Base-by-base conservation (phyloP, 768 basidiomycete species). In the Obba rivulosa region DNA sequence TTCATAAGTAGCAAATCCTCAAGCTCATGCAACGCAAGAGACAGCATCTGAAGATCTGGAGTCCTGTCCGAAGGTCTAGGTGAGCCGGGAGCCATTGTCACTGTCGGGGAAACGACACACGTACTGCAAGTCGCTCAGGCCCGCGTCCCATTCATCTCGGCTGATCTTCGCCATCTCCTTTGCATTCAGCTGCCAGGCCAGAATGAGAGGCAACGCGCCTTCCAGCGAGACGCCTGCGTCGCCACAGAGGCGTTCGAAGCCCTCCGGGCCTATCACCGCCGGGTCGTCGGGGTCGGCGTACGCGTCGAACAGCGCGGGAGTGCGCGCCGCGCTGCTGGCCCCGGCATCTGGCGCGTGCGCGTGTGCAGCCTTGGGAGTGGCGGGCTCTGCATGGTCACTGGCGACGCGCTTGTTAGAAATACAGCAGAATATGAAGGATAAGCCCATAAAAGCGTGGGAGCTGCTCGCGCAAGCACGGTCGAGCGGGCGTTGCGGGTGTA, bases 151-250 rank as follows among this genome's bases (percentile, higher is more conserved):
- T 58, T 87, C 86, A 8, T 77, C 72, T 64, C 72, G 77, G 38
- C 76, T 75, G 41, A 92, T 69, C 56, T 81, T 86, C 24, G 74
- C 85, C 81, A 92, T 83, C 59, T 89, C 86, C 49, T 73, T 70
- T 9, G 84, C 76, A 40, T 76, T 70, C 48, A 87, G 64, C 56
- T 85, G 83, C 89, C 89, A 92, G 20, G 86, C 78, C 13, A 91
- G 69, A 16, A 91, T 71, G 45, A 92, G 70, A 17, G 87, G 85
- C 52, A 79, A 66, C 5, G 83, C 71, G 24, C 87, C 85, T 17
- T 91, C 88, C 63, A 92, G 68, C 0, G 85, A 71, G 40, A 91
- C 76, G n/a, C 77, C 68, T 11, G 82, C 78, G 52, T 90, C 85
- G 21, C 54, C 72, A 66, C 85, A 92, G 23, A 93, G 66, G 45